Evolutionary conservation across 1,139 yeast genomes (phyloP).

Genomic region (Meyerozyma sp.): DNA sequence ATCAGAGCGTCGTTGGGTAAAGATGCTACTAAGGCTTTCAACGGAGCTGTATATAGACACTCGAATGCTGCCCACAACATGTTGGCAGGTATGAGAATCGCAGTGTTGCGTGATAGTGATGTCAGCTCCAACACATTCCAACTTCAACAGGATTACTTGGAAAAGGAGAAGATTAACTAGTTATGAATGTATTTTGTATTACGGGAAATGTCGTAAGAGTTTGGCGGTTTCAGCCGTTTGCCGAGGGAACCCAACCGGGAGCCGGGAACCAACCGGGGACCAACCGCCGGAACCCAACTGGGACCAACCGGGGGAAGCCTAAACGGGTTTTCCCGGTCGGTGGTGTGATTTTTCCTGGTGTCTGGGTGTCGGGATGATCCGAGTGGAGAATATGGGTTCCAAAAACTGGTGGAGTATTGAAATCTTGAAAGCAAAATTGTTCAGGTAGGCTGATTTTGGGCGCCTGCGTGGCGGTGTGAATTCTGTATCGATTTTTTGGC

Average conservation of each 20-base stretch:
- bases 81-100: conserved; percentile 93
- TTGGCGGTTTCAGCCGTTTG: background rate
- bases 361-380: background rate
- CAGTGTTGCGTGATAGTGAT: conserved; percentile 70
- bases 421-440: too few relatives aligned
- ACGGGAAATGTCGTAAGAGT: background rate
- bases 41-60: conserved; percentile 96
- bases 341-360: background rate
- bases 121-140: conserved; percentile 49
- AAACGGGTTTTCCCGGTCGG: background rate
- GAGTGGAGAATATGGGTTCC: too few relatives aligned
- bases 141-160: conserved; percentile 47
- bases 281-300: background rate
- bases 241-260: background rate
- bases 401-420: too few relatives aligned
- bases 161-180: conserved; percentile 26
- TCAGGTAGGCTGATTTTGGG: too few relatives aligned
- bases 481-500: too few relatives aligned
- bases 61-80: conserved; percentile 97
- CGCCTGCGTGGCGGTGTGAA: too few relatives aligned
- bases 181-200: background rate
- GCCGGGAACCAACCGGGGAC: background rate
- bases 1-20: conserved; percentile 85
- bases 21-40: conserved; percentile 95
- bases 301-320: background rate